Evolutionary conservation across 768 basidiomycete genomes (phyloP).

Genomic region (Neoboletus magnificus): DNA sequence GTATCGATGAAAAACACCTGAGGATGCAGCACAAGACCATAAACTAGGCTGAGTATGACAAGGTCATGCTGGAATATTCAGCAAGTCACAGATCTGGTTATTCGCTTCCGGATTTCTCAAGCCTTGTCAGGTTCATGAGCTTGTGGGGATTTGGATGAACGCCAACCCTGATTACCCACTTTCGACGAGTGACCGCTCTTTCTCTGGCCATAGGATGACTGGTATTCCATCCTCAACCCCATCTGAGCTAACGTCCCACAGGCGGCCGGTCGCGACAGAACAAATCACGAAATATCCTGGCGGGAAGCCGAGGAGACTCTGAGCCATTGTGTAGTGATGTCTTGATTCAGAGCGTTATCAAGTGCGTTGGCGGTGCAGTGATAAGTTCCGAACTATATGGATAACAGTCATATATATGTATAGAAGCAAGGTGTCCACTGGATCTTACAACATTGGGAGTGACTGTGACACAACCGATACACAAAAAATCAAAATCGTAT

Average conservation of each 20-base stretch:
- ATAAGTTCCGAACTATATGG: not conserved
- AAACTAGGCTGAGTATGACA: not conserved
- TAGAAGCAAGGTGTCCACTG: not conserved
- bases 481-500: not conserved
- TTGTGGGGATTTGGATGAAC: not conserved
- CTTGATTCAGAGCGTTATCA: not conserved
- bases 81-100: constrained; percentile 56
- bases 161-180: constrained; percentile 38
- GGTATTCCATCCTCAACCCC: constrained; percentile 39
- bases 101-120: constrained; percentile 65
- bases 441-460: too few relatives aligned
- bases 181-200: constrained; percentile 76
- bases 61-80: not conserved
- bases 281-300: constrained; percentile 41
- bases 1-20: constrained; percentile 85
- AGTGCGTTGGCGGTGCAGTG: not conserved
- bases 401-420: not conserved
- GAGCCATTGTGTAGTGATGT: constrained; percentile 12
- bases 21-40: not conserved
- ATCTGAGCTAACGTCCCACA: constrained; percentile 36
- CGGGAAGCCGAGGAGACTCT: constrained; percentile 35
- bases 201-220: constrained; percentile 66
- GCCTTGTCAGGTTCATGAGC: constrained; percentile 37
- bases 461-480: not conserved
- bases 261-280: constrained; percentile 32